A percentile compares a stretch with the other conserved stretches of the same genome.
Conservation (phyloP, 768 basidiomycete genomes). For the Trametes punicea region DNA sequence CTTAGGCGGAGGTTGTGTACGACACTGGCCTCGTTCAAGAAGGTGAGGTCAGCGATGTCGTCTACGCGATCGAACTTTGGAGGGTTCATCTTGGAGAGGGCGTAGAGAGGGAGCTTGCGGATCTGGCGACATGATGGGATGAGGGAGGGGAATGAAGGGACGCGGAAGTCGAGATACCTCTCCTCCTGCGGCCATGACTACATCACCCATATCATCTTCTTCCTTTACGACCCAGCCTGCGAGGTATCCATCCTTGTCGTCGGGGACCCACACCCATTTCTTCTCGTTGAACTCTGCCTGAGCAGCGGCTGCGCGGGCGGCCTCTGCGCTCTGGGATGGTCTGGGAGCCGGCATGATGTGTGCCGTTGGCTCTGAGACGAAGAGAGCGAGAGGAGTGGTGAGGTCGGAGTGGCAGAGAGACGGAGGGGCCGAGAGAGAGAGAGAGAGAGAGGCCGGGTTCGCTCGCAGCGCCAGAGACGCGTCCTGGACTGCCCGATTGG, state of each 20-base stretch:
- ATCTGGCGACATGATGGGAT: slow-evolving; percentile 37
- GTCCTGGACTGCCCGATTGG: slow-evolving; percentile 10
- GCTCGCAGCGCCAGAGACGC: slow-evolving; percentile 9
- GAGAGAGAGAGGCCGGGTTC: background rate
- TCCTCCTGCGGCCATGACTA: slow-evolving; percentile 80
- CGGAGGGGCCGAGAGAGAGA: background rate
- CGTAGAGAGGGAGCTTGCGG: slow-evolving; percentile 69
- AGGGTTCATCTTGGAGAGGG: slow-evolving; percentile 94
- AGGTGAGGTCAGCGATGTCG: slow-evolving; percentile 97
- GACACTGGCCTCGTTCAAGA: slow-evolving; percentile 96
- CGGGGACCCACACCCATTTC: slow-evolving; percentile 98
- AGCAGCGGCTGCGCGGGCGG: slow-evolving; percentile 80
- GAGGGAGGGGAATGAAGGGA: background rate
- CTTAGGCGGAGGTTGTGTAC: slow-evolving; percentile 95
- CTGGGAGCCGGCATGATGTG: slow-evolving; percentile 33
- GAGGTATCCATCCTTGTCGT: slow-evolving; percentile 88
- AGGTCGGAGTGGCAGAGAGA: background rate
- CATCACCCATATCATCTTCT: slow-evolving; percentile 77
- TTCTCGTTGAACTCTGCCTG: slow-evolving; percentile 97
- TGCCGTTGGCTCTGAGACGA: background rate
- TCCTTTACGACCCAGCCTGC: slow-evolving; percentile 92
- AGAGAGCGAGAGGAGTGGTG: slow-evolving; percentile 3
- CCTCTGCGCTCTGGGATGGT: slow-evolving; percentile 50
- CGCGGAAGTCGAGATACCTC: slow-evolving; percentile 47
- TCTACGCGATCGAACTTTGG: slow-evolving; percentile 98